phyloP scores from a whole-genome alignment of 306 rosid genomes.

The Dryas octopetala region DNA sequence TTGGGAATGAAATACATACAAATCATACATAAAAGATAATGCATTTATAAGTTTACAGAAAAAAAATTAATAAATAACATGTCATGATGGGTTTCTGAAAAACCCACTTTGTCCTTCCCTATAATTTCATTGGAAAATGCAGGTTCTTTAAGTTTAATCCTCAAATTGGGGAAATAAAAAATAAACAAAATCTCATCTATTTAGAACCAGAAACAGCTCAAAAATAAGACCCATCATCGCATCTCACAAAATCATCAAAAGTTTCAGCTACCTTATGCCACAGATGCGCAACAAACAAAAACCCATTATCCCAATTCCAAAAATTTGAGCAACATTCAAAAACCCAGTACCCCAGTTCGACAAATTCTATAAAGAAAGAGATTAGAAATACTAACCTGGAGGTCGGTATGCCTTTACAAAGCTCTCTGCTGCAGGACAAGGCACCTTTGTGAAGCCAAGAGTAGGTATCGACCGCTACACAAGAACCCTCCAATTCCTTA shows the following conservation, averaged over 20 bases:
- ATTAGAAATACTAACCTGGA: conserved; percentile 46
- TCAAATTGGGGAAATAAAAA: background rate
- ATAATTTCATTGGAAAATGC: background rate
- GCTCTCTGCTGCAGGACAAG: conserved; percentile 80
- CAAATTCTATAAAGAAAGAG: background rate
- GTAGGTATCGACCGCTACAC: conserved; percentile 79
- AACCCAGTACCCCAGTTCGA: conserved; percentile 9
- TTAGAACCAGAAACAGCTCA: background rate
- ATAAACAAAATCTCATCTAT: background rate
- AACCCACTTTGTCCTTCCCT: background rate
- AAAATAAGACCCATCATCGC: background rate
- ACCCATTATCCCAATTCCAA: conserved; percentile 8
- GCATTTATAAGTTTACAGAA: background rate
- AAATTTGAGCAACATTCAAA: background rate
- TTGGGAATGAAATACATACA: background rate
- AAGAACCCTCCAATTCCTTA: conserved; percentile 66
- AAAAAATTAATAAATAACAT: background rate
- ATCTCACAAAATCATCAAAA: conserved; percentile 7
- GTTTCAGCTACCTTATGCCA: background rate
- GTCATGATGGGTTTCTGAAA: background rate
- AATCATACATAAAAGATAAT: background rate
- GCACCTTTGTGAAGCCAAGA: conserved; percentile 99
- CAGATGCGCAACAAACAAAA: conserved; percentile 3
- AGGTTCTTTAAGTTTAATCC: background rate
- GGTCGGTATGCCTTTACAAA: conserved; percentile 79